A percentile compares a stretch with the other conserved stretches of the same genome.
Conservation (phyloP, 1,139 yeast species). For the Arxiozyma telluris region DNA sequence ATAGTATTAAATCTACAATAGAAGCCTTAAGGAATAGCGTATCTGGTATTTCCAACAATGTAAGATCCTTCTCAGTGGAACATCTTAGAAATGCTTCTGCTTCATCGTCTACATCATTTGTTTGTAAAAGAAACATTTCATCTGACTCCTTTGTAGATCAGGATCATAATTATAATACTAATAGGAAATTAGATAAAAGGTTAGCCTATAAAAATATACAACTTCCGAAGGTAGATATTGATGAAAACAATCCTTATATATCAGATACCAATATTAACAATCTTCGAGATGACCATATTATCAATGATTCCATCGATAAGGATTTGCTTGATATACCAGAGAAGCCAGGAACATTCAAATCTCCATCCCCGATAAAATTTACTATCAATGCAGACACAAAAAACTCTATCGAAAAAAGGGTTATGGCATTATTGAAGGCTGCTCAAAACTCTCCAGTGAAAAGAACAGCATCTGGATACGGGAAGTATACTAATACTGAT, state of each 20-base stretch:
- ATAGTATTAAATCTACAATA: slow-evolving; percentile 25
- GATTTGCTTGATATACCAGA: background rate
- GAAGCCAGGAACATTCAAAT: slow-evolving; percentile 1
- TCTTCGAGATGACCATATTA: no score
- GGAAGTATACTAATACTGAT: slow-evolving; percentile 40
- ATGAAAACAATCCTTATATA: background rate
- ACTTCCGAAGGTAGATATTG: background rate
- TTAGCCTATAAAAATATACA: background rate
- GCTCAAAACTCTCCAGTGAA: slow-evolving; percentile 33
- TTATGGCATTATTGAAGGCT: slow-evolving; percentile 41
- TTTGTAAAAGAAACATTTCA: background rate
- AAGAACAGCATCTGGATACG: slow-evolving; percentile 52
- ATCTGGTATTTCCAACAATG: slow-evolving; percentile 8
- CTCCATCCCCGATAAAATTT: slow-evolving; percentile 6
- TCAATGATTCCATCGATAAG: background rate
- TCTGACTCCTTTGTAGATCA: background rate
- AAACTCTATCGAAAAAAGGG: slow-evolving; percentile 46
- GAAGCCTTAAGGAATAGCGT: slow-evolving; percentile 15
- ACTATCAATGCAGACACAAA: slow-evolving; percentile 13
- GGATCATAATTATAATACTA: background rate
- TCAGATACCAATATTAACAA: background rate
- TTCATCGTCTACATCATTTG: background rate
- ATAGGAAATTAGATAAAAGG: background rate
- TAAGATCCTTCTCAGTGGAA: slow-evolving; percentile 7
- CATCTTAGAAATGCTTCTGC: background rate